These are phyloP conservation scores for Arbutus unedo DNA, from an alignment of 148 eudicot species.

Conservation along the genomic window DNA sequence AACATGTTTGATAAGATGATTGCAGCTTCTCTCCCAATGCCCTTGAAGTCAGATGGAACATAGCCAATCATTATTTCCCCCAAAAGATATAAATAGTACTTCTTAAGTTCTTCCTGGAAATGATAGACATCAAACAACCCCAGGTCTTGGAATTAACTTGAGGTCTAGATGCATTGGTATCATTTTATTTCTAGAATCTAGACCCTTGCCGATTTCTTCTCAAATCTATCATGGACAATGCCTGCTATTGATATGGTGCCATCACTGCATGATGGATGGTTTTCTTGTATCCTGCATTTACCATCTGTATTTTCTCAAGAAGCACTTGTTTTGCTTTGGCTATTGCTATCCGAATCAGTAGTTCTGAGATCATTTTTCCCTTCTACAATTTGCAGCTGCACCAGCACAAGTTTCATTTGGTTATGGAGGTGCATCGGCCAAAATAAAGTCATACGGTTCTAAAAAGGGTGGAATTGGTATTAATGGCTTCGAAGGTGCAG, in stretches of 20 bases:
- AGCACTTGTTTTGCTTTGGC: not conserved
- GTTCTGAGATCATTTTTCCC: conserved; percentile 6
- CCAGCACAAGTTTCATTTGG: conserved; percentile 63
- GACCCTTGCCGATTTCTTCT: not conserved
- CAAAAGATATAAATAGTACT: not conserved
- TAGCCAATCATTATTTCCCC: not conserved
- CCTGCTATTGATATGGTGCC: not conserved
- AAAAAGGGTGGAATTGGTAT: conserved; percentile 23
- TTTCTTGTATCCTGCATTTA: not conserved
- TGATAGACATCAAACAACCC: not conserved
- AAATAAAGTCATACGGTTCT: conserved; percentile 33
- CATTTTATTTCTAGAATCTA: not conserved
- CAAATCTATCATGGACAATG: not conserved
- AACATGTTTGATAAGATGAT: not conserved
- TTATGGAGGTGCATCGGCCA: conserved; percentile 35
- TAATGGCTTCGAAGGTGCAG: conserved; percentile 32
- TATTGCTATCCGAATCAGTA: not conserved
- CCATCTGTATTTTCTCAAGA: not conserved
- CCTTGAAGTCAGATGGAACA: not conserved
- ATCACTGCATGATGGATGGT: not conserved
- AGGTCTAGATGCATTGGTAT: not conserved
- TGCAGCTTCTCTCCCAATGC: not conserved
- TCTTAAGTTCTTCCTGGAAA: not conserved
- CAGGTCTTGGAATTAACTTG: not conserved
- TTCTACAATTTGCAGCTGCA: conserved; percentile 36